phyloP scores from a whole-genome alignment of 2,329 filamentous ascomycete genomes.

The Sodiomyces alkalinus region DNA sequence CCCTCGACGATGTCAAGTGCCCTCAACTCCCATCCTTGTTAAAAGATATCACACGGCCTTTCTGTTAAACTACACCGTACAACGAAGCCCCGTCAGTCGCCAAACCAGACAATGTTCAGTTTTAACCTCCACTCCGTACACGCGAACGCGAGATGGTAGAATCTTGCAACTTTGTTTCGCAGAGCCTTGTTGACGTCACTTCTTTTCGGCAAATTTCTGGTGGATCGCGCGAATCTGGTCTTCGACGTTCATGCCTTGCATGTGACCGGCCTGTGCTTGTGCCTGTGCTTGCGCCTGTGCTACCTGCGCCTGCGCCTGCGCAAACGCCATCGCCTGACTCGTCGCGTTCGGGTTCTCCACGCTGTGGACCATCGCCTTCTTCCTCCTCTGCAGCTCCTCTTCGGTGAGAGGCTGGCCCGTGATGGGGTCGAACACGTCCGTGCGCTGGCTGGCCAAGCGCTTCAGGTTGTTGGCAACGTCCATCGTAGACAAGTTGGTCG shows the following conservation, averaged over 20 bases:
- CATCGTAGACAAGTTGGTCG: slow-evolving; percentile 70
- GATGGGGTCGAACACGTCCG: slow-evolving; percentile 68
- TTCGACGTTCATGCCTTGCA: slow-evolving; percentile 60
- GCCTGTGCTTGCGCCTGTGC: no score
- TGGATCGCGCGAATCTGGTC: slow-evolving; percentile 63
- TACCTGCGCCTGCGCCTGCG: no score
- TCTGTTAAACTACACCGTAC: no score
- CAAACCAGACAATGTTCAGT: no score
- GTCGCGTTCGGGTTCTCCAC: slow-evolving; percentile 40
- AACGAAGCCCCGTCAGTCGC: no score
- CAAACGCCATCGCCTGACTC: no score
- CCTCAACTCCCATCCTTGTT: no score
- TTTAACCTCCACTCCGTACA: no score
- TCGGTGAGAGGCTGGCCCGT: slow-evolving; percentile 54
- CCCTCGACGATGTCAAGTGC: no score
- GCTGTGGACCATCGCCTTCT: slow-evolving; percentile 49
- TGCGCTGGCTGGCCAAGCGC: slow-evolving; percentile 77
- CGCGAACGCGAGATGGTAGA: no score
- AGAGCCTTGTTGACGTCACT: neutral
- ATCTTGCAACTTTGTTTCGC: no score
- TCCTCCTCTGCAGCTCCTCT: slow-evolving; percentile 60
- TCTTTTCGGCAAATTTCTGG: slow-evolving; percentile 29
- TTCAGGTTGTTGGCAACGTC: slow-evolving; percentile 93
- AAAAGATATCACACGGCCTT: no score
- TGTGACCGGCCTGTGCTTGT: slow-evolving; percentile 31